Evolutionary conservation across 73 alveolate species (phyloP).

Genomic region (Uronychia setigera): DNA sequence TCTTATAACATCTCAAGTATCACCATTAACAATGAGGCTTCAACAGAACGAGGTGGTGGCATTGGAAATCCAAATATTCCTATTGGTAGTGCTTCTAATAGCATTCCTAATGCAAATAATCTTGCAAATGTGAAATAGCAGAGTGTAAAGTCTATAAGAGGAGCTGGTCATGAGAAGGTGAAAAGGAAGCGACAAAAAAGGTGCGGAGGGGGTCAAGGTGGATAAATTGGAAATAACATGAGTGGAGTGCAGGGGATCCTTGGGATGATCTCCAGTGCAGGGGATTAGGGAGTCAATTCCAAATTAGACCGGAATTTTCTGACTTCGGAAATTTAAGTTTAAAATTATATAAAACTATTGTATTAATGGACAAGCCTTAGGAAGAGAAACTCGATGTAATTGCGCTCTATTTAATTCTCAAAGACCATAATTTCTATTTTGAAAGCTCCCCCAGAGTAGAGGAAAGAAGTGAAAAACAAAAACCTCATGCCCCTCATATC

Average conservation of each 20-base stretch:
- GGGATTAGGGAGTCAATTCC: neutral
- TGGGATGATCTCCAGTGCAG: neutral
- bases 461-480: neutral
- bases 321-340: neutral
- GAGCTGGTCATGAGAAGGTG: neutral
- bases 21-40: conserved; percentile 18
- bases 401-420: neutral
- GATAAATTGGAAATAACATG: too few species aligned
- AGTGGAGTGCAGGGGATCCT: too few species aligned
- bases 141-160: neutral
- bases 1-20: conserved; percentile 17
- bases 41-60: neutral
- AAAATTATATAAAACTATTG: neutral
- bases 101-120: too few species aligned
- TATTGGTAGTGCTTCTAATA: neutral
- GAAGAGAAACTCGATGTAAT: neutral
- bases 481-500: neutral
- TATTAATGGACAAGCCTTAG: neutral
- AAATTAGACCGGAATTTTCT: neutral
- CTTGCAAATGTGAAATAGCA: neutral
- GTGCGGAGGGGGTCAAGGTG: too few species aligned
- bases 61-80: too few species aligned
- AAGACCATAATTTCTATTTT: neutral
- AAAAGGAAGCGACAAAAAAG: neutral
- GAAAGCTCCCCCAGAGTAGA: neutral